phyloP scores from a whole-genome alignment of 2,329 filamentous ascomycete species.

The Atkinsonella hypoxylon region DNA sequence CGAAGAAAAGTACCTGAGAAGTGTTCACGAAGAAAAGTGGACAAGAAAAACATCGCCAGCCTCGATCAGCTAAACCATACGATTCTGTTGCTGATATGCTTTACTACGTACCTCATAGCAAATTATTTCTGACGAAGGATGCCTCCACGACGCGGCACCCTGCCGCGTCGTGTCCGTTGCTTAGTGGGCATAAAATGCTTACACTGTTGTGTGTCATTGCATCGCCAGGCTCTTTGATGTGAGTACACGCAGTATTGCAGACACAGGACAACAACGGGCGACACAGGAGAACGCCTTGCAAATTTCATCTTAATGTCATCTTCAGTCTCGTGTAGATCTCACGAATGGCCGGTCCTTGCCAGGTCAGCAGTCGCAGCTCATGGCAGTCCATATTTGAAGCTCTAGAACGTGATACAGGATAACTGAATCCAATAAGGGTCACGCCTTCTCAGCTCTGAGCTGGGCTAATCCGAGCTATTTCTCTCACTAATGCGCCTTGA shows the following conservation, averaged over 20 bases:
- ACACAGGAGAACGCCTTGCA: background rate
- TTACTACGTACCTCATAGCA: no score
- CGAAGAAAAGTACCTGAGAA: background rate
- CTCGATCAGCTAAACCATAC: background rate
- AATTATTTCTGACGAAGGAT: no score
- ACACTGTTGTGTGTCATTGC: background rate
- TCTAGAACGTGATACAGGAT: slow-evolving; percentile 1
- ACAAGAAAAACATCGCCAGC: background rate
- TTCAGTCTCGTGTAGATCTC: background rate
- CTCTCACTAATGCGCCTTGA: background rate
- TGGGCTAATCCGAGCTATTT: background rate
- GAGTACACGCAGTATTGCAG: background rate
- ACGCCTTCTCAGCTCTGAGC: background rate
- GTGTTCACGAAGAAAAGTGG: background rate
- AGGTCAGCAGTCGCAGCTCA: background rate
- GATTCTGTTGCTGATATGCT: background rate
- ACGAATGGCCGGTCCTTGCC: background rate
- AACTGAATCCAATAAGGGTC: background rate
- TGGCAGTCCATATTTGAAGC: background rate
- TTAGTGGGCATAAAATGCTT: background rate
- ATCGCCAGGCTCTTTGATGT: background rate
- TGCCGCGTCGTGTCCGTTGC: background rate
- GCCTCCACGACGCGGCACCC: no score
- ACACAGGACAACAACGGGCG: background rate
- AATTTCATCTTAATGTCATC: background rate